These are phyloP conservation scores for Strobilomyces dryophilus DNA, from an alignment of 768 basidiomycete genomes.

Conservation along the genomic window DNA sequence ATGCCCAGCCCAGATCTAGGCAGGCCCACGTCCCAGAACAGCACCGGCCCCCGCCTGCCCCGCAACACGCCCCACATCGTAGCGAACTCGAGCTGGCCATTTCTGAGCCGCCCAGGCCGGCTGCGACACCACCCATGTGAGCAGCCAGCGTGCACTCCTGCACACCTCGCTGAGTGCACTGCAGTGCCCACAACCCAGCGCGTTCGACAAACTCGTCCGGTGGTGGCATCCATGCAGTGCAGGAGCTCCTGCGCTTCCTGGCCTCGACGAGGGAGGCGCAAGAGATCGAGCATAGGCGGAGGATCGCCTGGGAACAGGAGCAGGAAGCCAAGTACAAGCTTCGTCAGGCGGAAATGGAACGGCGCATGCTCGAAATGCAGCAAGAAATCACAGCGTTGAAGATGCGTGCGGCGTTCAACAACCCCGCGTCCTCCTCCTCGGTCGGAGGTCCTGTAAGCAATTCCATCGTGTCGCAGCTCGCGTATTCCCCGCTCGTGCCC, in stretches of 20 bases:
- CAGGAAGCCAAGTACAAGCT: constrained; percentile 58
- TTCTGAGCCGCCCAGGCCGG: constrained; percentile 35
- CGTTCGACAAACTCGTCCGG: constrained; percentile 30
- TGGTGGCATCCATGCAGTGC: constrained; percentile 43
- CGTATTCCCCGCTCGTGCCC: constrained; percentile 1
- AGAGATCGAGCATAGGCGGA: constrained; percentile 55
- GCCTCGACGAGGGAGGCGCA: constrained; percentile 55
- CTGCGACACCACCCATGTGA: constrained; percentile 33
- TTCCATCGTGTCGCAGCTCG: constrained; percentile 2
- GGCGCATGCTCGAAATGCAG: constrained; percentile 50
- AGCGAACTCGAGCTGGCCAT: constrained; percentile 66
- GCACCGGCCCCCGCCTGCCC: constrained; percentile 25
- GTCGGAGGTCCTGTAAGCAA: constrained; percentile 1
- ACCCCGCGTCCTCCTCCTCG: constrained; percentile 6
- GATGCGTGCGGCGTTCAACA: constrained; percentile 33
- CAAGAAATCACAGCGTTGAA: constrained; percentile 48
- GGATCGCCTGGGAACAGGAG: constrained; percentile 65
- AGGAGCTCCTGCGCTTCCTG: constrained; percentile 58
- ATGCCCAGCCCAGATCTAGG: constrained; percentile 41
- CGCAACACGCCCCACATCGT: constrained; percentile 47
- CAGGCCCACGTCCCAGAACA: constrained; percentile 10
- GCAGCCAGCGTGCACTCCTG: constrained; percentile 10
- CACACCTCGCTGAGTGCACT: neutral
- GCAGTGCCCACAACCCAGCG: constrained; percentile 8
- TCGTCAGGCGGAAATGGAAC: constrained; percentile 56